Evolutionary conservation across 176 grass and related monocot species (phyloP).

Genomic region (Carex littledalei): DNA sequence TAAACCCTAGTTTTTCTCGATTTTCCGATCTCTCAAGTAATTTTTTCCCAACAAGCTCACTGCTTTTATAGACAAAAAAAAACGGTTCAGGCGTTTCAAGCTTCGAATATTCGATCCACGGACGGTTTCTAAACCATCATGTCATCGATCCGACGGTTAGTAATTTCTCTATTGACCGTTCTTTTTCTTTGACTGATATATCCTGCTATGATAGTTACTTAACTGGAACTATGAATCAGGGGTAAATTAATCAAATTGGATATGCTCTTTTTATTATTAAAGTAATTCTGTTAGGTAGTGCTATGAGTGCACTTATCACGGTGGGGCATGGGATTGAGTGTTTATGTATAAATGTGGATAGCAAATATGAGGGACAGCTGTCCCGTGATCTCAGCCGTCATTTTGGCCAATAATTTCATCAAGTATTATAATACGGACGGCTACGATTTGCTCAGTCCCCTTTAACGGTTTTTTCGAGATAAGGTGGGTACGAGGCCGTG

Average conservation of each 20-base stretch:
- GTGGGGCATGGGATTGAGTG: background rate
- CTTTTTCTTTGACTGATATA: background rate
- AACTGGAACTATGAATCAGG: background rate
- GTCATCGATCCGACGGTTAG: background rate
- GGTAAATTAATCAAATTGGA: background rate
- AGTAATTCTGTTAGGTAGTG: background rate
- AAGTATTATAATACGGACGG: background rate
- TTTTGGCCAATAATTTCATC: background rate
- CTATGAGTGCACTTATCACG: constrained; percentile 13
- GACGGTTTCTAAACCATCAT: background rate
- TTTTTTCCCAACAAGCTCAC: background rate
- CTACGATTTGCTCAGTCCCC: background rate
- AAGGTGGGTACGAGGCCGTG: background rate
- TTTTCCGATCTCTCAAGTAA: background rate
- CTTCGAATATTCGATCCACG: constrained; percentile 19
- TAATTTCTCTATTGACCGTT: background rate
- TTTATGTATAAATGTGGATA: background rate
- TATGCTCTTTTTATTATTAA: background rate
- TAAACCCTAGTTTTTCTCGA: background rate
- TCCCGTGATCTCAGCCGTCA: background rate
- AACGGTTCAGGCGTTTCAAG: background rate
- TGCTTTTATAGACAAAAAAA: background rate
- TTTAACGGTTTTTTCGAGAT: background rate
- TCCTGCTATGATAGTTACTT: background rate
- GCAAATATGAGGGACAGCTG: background rate